A percentile compares a stretch with the other conserved stretches of the same genome.
phyloP scores from a whole-genome alignment of 352 stramenopile species.

The Thalassiosira exigua region DNA sequence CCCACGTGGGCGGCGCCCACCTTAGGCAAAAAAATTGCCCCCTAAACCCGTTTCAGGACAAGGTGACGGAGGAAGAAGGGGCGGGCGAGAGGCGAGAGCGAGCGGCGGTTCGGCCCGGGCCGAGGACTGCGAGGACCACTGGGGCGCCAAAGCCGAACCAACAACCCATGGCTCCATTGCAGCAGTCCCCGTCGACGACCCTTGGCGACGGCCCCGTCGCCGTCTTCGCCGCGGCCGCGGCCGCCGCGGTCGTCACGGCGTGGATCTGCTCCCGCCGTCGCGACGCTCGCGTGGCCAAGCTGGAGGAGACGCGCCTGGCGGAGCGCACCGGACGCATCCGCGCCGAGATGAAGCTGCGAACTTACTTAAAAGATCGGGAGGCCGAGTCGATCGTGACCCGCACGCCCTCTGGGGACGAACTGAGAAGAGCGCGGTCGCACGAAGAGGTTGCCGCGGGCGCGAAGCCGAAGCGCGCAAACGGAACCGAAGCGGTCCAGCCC shows the following conservation, averaged over 20 bases:
- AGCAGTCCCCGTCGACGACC: neutral
- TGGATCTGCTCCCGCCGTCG: neutral
- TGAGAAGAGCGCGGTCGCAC: neutral
- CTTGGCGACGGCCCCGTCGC: neutral
- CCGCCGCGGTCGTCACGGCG: conserved; percentile 10
- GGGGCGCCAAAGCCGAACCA: too few relatives aligned
- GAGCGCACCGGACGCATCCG: conserved; percentile 71
- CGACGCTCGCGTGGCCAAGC: conserved; percentile 11
- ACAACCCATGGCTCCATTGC: too few relatives aligned
- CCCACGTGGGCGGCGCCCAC: too few relatives aligned
- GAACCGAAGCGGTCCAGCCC: neutral
- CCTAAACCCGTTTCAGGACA: too few relatives aligned
- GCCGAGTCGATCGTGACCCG: neutral
- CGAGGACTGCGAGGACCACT: too few relatives aligned
- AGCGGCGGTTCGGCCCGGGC: too few relatives aligned
- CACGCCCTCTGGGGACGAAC: neutral
- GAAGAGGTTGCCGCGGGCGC: conserved; percentile 9
- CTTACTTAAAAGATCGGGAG: conserved; percentile 53
- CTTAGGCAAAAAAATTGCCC: too few relatives aligned
- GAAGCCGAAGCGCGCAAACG: conserved; percentile 20
- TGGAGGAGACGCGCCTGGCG: conserved; percentile 41
- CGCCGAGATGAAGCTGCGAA: conserved; percentile 74
- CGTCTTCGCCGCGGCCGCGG: conserved; percentile 1
- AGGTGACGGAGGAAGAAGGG: too few relatives aligned
- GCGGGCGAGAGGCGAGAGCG: too few relatives aligned